These are phyloP conservation scores for Akanthomyces uredinophilus DNA, from an alignment of 2,329 filamentous ascomycete genomes.

Conservation along the genomic window DNA sequence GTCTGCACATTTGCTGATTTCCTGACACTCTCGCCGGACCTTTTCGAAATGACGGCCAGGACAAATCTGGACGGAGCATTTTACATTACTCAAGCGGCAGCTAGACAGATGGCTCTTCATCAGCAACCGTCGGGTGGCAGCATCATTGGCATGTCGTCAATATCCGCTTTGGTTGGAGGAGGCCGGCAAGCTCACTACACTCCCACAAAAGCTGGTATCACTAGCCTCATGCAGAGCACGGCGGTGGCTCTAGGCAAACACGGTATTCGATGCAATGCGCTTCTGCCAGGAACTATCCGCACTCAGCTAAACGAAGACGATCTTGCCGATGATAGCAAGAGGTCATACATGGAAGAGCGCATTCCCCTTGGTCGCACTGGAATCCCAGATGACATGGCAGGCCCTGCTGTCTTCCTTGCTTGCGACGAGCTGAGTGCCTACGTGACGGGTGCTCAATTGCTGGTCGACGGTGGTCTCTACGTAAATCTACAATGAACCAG, in stretches of 20 bases:
- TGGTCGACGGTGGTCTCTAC: constrained; percentile 86
- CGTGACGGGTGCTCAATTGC: constrained; percentile 74
- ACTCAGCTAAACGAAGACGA: constrained; percentile 84
- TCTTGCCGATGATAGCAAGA: constrained; percentile 66
- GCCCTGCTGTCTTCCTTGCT: constrained; percentile 80
- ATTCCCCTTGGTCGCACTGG: constrained; percentile 77
- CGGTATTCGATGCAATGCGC: constrained; percentile 74
- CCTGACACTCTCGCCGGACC: constrained; percentile 63
- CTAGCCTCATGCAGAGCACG: constrained; percentile 77
- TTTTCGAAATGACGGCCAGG: constrained; percentile 65
- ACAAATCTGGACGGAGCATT: constrained; percentile 89
- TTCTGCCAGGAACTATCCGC: constrained; percentile 76
- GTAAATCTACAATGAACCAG: constrained; percentile 71
- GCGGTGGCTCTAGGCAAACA: constrained; percentile 74
- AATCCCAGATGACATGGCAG: constrained; percentile 66
- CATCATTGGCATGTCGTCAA: constrained; percentile 73
- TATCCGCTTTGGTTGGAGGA: constrained; percentile 72
- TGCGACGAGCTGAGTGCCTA: constrained; percentile 74
- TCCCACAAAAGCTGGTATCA: constrained; percentile 77
- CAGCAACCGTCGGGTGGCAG: constrained; percentile 65
- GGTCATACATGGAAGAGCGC: constrained; percentile 71
- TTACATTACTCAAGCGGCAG: constrained; percentile 79
- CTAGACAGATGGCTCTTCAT: constrained; percentile 67
- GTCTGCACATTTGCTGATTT: constrained; percentile 88
- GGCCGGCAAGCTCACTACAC: constrained; percentile 80